Evolutionary conservation across 2,329 filamentous ascomycete genomes (phyloP).

Genomic region (Penicillium sclerotigenum): DNA sequence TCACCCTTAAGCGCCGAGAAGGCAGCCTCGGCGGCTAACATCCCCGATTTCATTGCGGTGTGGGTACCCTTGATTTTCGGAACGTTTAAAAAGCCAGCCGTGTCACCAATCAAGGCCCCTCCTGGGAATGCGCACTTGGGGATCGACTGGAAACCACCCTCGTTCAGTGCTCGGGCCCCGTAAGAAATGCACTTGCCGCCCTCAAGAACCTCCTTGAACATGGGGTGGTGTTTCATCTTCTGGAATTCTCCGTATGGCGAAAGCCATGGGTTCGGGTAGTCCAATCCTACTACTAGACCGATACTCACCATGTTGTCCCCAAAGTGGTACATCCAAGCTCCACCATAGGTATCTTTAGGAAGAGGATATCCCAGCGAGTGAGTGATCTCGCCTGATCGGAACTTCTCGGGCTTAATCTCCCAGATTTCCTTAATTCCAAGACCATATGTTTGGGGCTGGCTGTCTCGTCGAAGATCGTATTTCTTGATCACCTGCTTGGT

Average conservation of each 20-base stretch:
- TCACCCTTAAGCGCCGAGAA: conserved; percentile 66
- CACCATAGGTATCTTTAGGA: conserved; percentile 84
- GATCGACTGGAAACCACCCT: conserved; percentile 96
- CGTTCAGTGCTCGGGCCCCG: conserved; percentile 82
- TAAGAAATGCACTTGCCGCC: conserved; percentile 98
- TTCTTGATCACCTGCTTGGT: conserved; percentile 94
- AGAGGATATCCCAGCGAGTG: conserved; percentile 94
- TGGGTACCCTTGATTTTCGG: conserved; percentile 99
- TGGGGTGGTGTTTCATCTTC: conserved; percentile 96
- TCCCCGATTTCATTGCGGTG: conserved; percentile 95
- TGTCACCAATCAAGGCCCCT: conserved; percentile 91
- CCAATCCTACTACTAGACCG: conserved; percentile 85
- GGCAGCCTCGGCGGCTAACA: conserved; percentile 89
- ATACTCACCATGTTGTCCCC: conserved; percentile 93
- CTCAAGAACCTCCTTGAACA: conserved; percentile 82
- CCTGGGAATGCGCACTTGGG: conserved; percentile 96
- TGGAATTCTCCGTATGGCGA: conserved; percentile 96
- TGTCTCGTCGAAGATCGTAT: conserved; percentile 83
- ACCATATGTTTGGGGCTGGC: conserved; percentile 91
- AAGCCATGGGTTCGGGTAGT: conserved; percentile 95
- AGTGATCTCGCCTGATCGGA: conserved; percentile 76
- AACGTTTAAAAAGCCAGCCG: conserved; percentile 93
- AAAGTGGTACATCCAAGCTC: conserved; percentile 99
- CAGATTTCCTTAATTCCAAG: conserved; percentile 95
- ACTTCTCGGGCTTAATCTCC: conserved; percentile 92